These are phyloP conservation scores for Lepidium didymum DNA, from an alignment of 345 rosid species.

Conservation along the genomic window DNA sequence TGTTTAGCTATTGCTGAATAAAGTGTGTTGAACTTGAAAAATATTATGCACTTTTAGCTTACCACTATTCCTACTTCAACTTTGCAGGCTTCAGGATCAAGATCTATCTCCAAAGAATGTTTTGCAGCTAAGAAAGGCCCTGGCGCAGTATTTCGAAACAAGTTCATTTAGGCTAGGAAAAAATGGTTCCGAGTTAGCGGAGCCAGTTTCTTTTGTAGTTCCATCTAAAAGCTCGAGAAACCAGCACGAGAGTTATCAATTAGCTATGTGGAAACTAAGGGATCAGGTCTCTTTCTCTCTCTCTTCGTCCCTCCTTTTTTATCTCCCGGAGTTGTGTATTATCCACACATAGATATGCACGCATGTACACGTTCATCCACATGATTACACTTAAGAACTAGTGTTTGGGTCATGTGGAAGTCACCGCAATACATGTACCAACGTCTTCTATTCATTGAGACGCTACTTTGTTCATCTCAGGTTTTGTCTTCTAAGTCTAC, in stretches of 20 bases:
- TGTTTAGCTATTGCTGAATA: background rate
- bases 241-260: conserved; percentile 44
- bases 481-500: conserved; percentile 50
- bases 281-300: conserved; percentile 47
- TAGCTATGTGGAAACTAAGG: conserved; percentile 46
- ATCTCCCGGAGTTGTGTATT: background rate
- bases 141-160: conserved; percentile 39
- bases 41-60: background rate
- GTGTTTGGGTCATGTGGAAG: background rate
- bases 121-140: conserved; percentile 37
- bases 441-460: background rate
- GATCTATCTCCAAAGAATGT: conserved; percentile 33
- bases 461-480: conserved; percentile 25
- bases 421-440: background rate
- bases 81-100: conserved; percentile 53
- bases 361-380: background rate
- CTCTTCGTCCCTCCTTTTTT: background rate
- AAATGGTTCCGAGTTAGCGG: conserved; percentile 25
- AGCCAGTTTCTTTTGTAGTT: conserved; percentile 37
- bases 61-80: background rate
- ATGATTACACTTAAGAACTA: background rate
- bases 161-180: conserved; percentile 47
- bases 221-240: conserved; percentile 44
- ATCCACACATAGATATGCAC: background rate
- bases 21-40: background rate